Evolutionary conservation across 257 asterid genomes (phyloP).

Genomic region (Asclepias syriaca): DNA sequence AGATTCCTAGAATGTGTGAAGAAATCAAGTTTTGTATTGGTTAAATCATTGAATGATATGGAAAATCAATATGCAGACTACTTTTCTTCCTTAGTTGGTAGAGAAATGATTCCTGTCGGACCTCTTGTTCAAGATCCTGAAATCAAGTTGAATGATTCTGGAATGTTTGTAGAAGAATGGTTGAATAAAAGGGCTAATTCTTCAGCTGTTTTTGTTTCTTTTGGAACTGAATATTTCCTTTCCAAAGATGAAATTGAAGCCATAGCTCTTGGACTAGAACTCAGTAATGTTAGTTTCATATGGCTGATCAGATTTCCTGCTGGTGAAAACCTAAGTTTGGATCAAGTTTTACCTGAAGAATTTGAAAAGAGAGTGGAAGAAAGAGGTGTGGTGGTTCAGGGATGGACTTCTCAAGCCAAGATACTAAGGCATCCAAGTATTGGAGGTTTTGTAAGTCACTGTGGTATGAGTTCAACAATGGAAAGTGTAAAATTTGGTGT

Average conservation of each 20-base stretch:
- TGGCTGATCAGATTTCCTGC: slow-evolving; percentile 22
- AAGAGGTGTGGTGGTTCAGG: slow-evolving; percentile 13
- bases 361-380: slow-evolving; percentile 4
- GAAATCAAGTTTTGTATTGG: slow-evolving; percentile 2
- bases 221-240: slow-evolving; percentile 21
- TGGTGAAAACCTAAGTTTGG: slow-evolving; percentile 6
- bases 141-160: neutral
- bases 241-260: slow-evolving; percentile 13
- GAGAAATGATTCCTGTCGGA: slow-evolving; percentile 17
- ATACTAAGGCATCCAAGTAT: slow-evolving; percentile 11
- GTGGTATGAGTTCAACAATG: slow-evolving; percentile 20
- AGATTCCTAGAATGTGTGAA: slow-evolving; percentile 7
- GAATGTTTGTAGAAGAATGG: slow-evolving; percentile 5
- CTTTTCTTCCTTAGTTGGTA: slow-evolving; percentile 9
- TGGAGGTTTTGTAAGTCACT: slow-evolving; percentile 22
- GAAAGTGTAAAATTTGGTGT: slow-evolving; percentile 20
- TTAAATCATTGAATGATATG: slow-evolving; percentile 11
- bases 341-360: slow-evolving; percentile 11
- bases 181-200: slow-evolving; percentile 10
- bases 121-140: slow-evolving; percentile 16
- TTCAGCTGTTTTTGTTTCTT: slow-evolving; percentile 16
- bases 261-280: slow-evolving; percentile 20
- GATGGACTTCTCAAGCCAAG: slow-evolving; percentile 20
- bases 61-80: slow-evolving; percentile 15
- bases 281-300: slow-evolving; percentile 12